phyloP scores from a whole-genome alignment of 1,284 basidiomycete genomes.

The Phellopilus nigrolimitatus region DNA sequence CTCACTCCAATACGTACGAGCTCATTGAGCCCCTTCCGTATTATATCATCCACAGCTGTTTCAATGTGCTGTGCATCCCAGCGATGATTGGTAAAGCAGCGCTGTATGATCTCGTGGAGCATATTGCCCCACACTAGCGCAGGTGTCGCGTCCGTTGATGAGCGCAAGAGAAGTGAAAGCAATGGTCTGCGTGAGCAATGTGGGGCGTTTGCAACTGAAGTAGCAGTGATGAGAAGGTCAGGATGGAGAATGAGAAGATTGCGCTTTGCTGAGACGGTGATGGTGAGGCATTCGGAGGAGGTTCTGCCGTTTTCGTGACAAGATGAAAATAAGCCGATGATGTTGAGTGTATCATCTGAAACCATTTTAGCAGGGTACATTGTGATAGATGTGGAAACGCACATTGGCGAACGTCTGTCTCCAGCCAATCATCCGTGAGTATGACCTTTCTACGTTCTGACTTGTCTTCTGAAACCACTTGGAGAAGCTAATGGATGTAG shows the following conservation, averaged over 20 bases:
- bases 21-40: slow-evolving; percentile 49
- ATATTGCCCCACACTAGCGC: slow-evolving; percentile 85
- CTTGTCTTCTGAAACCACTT: slow-evolving; percentile 37
- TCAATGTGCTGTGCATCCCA: slow-evolving; percentile 63
- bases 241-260: slow-evolving; percentile 83
- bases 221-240: slow-evolving; percentile 85
- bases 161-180: slow-evolving; percentile 57
- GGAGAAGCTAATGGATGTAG: slow-evolving; percentile 36
- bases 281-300: slow-evolving; percentile 31
- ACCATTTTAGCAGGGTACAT: slow-evolving; percentile 6
- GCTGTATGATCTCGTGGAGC: slow-evolving; percentile 85
- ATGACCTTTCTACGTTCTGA: slow-evolving; percentile 43
- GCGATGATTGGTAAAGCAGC: slow-evolving; percentile 52
- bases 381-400: slow-evolving; percentile 21
- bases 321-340: slow-evolving; percentile 55
- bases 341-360: slow-evolving; percentile 73
- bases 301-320: slow-evolving; percentile 28
- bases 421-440: slow-evolving; percentile 64
- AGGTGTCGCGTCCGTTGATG: slow-evolving; percentile 53
- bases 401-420: slow-evolving; percentile 54
- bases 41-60: slow-evolving; percentile 49
- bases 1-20: slow-evolving; percentile 58
- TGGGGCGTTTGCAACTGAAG: slow-evolving; percentile 76
- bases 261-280: slow-evolving; percentile 49
- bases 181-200: slow-evolving; percentile 82